Percentiles rank a stretch among this genome's conserved stretches.
Conservation (phyloP, 805 yeast genomes). For the Lachancea kluyveri region DNA sequence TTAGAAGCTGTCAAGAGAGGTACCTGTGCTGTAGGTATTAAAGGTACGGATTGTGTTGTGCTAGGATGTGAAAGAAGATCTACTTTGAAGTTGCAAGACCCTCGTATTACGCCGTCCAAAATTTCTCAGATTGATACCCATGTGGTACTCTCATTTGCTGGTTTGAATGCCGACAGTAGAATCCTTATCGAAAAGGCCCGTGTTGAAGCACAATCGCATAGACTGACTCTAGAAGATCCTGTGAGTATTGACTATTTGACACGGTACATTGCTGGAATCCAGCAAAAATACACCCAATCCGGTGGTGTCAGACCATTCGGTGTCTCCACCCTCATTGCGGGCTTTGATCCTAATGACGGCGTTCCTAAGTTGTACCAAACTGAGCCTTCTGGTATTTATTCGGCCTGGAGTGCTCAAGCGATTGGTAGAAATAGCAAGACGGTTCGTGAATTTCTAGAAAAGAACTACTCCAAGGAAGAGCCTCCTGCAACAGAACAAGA, state of each 20-base stretch:
- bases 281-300: conserved; percentile 92
- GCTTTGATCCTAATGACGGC: conserved; percentile 75
- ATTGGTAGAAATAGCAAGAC: conserved; percentile 94
- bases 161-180: conserved; percentile 97
- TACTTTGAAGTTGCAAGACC: conserved; percentile 90
- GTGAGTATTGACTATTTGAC: conserved; percentile 89
- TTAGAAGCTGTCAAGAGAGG: conserved; percentile 97
- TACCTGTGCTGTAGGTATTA: conserved; percentile 96
- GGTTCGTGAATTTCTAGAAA: conserved; percentile 91
- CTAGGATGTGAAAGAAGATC: conserved; percentile 96
- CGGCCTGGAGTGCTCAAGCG: conserved; percentile 97
- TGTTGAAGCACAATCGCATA: conserved; percentile 92
- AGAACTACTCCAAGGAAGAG: conserved; percentile 61
- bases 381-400: conserved; percentile 95
- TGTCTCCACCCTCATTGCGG: conserved; percentile 89
- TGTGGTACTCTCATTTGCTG: conserved; percentile 90
- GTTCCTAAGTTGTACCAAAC: conserved; percentile 86
- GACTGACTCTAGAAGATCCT: conserved; percentile 90
- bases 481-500: conserved; percentile 51
- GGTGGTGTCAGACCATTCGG: conserved; percentile 99
- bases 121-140: conserved; percentile 89
- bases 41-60: conserved; percentile 83
- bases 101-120: conserved; percentile 92
- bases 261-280: conserved; percentile 94
- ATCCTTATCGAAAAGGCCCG: conserved; percentile 91